These are phyloP conservation scores for Paramecium octaurelia DNA, from an alignment of 73 alveolate genomes.

Conservation along the genomic window DNA sequence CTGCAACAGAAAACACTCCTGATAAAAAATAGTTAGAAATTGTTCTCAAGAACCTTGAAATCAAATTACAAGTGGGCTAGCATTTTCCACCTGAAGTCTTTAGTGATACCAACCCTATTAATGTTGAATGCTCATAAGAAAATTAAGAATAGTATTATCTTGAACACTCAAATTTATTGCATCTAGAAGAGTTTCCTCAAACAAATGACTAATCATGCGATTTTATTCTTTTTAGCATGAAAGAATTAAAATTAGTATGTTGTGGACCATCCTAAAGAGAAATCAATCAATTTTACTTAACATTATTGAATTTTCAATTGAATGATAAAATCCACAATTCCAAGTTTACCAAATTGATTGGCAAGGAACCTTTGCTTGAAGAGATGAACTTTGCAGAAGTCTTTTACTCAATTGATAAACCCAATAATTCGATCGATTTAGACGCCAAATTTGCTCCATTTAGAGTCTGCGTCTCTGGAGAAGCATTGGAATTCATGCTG, in stretches of 20 bases:
- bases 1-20: not conserved
- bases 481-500: not conserved
- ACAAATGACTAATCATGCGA: not conserved
- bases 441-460: not conserved
- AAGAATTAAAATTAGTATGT: not conserved
- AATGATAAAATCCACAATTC: not conserved
- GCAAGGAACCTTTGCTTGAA: not conserved
- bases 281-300: not conserved
- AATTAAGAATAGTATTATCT: not conserved
- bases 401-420: not conserved
- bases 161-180: not conserved
- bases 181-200: not conserved
- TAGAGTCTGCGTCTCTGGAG: conserved; percentile 6
- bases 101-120: not conserved
- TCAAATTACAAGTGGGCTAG: not conserved
- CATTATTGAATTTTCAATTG: not conserved
- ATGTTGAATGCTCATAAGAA: not conserved
- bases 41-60: not conserved
- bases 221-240: not conserved
- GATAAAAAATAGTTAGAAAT: not conserved
- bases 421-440: not conserved
- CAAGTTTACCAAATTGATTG: not conserved
- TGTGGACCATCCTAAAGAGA: not conserved
- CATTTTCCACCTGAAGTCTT: conserved; percentile 13
- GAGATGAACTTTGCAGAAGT: not conserved